Base-by-base conservation (phyloP, 2,329 filamentous ascomycete genomes). In the Gliomastix tumulicola region DNA sequence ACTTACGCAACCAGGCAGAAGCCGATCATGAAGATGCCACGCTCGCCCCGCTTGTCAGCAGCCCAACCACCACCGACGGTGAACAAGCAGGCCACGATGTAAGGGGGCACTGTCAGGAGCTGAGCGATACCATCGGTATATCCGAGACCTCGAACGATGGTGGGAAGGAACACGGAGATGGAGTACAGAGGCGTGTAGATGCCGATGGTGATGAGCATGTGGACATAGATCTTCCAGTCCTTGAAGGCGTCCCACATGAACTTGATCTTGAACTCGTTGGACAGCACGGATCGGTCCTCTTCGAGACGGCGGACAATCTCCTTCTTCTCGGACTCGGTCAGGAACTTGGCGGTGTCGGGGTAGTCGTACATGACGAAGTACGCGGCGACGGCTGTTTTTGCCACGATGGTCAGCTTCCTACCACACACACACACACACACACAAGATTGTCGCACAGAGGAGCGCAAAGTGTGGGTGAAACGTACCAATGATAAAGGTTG, bases 161-260 rank as follows among this genome's bases (percentile, higher is more conserved):
- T 56, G 32, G 59, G 59, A 4, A 63, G 48, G 46, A 63, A 62
- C 34, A 58, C 53, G 20, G 50, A 55, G 46, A 60, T 55, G 42
- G 56, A 60, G 47, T 62, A 63, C 15, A 62, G 53, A 6, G 58
- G 58, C 5, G 55, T 60, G 44, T 59, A 61, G 40, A 63, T 75
- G 35, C 79, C 70, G 42, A 82, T 76, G 56, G 80, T 82, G 58
- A 75, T 76, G 37, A 73, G 39, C 48, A 83, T 73, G 41, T 83
- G 63, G 8, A 70, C 56, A 49, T 63, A 69, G 33, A 68, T 66
- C 55, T 68, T 67, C 41, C 41, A 42, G 56, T 79, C 77, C 43
- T 66, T 65, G 36, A 84, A 49, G 13, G 81, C 79, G 32, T 75
- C 60, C 48, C 56, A 61, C 35, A 73, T 54, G 33, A 69, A 81